Percentiles rank a stretch among this genome's conserved stretches.
Conservation (phyloP, 345 rosid species). For the Angophora floribunda region DNA sequence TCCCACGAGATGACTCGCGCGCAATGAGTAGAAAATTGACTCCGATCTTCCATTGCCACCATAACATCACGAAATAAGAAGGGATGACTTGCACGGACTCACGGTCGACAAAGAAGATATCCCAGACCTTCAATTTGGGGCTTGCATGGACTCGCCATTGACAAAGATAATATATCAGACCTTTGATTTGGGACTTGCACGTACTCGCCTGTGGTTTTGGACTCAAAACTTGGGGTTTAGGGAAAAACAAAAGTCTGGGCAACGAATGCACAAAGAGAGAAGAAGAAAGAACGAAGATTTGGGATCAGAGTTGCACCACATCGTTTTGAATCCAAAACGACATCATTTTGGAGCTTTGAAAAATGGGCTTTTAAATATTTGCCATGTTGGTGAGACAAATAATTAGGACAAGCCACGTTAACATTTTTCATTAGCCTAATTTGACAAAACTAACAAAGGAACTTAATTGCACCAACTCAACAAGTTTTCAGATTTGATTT, state of each 20-base stretch:
- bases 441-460: background rate
- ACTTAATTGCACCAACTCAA: background rate
- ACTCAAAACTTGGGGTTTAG: background rate
- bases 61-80: too few relatives aligned
- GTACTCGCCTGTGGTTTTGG: background rate
- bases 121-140: too few relatives aligned
- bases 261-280: background rate
- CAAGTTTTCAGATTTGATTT: background rate
- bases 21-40: background rate
- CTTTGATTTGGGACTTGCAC: too few relatives aligned
- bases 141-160: too few relatives aligned
- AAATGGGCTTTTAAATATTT: background rate
- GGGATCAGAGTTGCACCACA: background rate
- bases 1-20: background rate
- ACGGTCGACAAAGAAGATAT: too few relatives aligned
- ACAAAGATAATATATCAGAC: too few relatives aligned
- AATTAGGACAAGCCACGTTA: background rate
- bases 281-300: background rate
- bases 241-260: background rate
- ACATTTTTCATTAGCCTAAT: background rate
- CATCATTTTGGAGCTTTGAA: background rate
- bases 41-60: accelerated
- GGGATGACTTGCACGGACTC: accelerated
- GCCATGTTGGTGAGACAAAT: background rate
- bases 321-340: background rate